Evolutionary conservation across 768 basidiomycete species (phyloP), one percentile per base, ranked within the genome.

Genomic region (Myochromella boudieri): DNA sequence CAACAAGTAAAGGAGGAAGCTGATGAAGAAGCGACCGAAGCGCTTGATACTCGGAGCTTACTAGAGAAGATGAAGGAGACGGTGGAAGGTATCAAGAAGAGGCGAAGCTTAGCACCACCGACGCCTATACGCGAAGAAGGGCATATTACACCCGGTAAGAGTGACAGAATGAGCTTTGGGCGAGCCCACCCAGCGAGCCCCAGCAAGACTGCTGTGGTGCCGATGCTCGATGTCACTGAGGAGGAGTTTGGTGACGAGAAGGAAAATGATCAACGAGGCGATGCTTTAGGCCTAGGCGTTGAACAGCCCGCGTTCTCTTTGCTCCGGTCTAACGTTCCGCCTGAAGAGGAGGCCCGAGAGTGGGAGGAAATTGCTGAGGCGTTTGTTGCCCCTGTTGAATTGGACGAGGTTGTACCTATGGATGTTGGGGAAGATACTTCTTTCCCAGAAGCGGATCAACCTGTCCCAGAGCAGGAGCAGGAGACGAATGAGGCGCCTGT

Each of bases 51-150:
- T 5, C 55, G 68, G 20, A 66, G 64, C 27, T 51, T 79, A 45
- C 54, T 80, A 46, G 76, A 74, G 53, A 70, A 63, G 55, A 76
- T 76, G 75, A 72, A 69, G 57, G 72, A 73, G 57, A 76, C 70
- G 5, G 71, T 76, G 25, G 72, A 72, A 50, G 67, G 61, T 44
- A 75, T 74, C 68, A 77, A 74, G 63, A 68, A 67, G 51, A 63
- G 75, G 46, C 61, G 70, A 43, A 77, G 72, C 46, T 51, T 67
- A 36, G 60, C 60, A 6, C 37, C 42, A 20, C 51, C 60, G 20
- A 55, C 58, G 28, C 53, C 55, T 18, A 31, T 28, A 17, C 38
- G 42, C 17, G 39, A 44, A 26, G 32, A 25, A 22, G 29, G 14
- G 0, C 39, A 27, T 12, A 24, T 41, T 22, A 44, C 40, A 11